Base-by-base conservation (phyloP, 768 basidiomycete genomes). In the Rhodotorula sphaerocarpa region DNA sequence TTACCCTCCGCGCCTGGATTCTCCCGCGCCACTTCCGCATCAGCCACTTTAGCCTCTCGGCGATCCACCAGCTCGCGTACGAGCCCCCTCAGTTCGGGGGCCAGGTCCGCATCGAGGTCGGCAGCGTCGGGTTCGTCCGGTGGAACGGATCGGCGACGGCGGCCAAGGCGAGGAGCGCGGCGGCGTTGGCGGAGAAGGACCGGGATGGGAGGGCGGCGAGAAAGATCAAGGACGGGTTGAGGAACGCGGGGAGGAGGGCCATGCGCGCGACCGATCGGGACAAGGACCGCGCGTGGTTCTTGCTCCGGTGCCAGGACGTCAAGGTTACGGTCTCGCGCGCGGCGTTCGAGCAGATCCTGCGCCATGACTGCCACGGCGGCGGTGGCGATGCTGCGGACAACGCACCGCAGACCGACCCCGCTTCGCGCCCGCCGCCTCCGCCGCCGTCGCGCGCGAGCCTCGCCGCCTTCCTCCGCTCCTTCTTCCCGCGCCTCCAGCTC, bases 1-100 rank as follows among this genome's bases (percentile, higher is more conserved):
- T 64, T 43, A 27, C 60, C 30, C 61, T 63, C 20, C 45, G 47
- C 23, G 43, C 59, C 45, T 52, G 61, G 23, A 21, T 51, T 34
- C 59, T 55, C 52, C 36, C 39, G 10, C 42, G 16, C 42, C 27
- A 41, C n/a, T 27, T 65, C 33, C 50, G 46, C 20, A 55, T 65
- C 45, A 57, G 63, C 18, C 59, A 41, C 42, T 21, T 67, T 55
- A 12, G 54, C 10, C 56, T 57, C 34, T 30, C 51, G 25, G 44
- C 55, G 23, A 7, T 69, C 28, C 53, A 57, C 61, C 36, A 63
- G 52, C 27, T 69, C 56, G 25, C n/a, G n/a, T 12, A 31, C 16
- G 9, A 36, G 46, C 39, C 61, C 56, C 56, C 16, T 30, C 28
- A 11, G 33, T 14, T 25, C 41, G 23, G 47, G 44, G 58, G 30